phyloP scores from a whole-genome alignment of 2,329 filamentous ascomycete species.

The Diaporthe humulicola region DNA sequence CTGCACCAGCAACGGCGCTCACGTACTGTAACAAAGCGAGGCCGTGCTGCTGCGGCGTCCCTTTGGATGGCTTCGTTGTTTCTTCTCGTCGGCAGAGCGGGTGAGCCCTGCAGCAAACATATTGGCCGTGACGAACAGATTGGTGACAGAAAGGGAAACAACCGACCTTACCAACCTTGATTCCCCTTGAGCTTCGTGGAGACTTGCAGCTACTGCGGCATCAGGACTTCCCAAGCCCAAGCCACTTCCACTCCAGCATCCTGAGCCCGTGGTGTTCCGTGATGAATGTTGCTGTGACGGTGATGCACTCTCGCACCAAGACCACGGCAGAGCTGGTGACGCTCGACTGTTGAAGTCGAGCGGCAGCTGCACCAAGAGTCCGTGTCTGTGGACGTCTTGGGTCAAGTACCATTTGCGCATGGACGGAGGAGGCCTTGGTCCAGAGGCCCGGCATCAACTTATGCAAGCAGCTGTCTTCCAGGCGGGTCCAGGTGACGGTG shows the following conservation, averaged over 20 bases:
- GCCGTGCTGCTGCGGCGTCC: background rate
- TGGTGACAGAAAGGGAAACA: background rate
- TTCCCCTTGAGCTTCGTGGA: no score
- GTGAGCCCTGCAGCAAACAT: background rate
- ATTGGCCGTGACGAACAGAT: background rate
- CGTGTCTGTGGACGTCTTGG: background rate
- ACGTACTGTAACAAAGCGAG: background rate
- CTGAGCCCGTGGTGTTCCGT: background rate
- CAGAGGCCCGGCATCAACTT: background rate
- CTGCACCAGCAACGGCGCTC: background rate
- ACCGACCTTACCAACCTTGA: constrained; percentile 12
- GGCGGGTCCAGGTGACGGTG: background rate
- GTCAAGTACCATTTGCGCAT: background rate
- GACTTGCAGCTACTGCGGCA: background rate
- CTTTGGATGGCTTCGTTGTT: background rate
- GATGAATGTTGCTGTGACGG: background rate
- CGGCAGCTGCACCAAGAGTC: background rate
- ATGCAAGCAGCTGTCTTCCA: background rate
- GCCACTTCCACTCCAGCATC: background rate
- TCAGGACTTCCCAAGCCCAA: background rate
- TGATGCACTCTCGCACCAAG: background rate
- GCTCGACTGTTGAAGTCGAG: background rate
- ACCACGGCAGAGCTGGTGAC: background rate
- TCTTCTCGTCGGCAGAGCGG: background rate
- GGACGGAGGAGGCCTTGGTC: background rate